phyloP scores from a whole-genome alignment of 2,329 filamentous ascomycete species.

The Calonectria hongkongensis region DNA sequence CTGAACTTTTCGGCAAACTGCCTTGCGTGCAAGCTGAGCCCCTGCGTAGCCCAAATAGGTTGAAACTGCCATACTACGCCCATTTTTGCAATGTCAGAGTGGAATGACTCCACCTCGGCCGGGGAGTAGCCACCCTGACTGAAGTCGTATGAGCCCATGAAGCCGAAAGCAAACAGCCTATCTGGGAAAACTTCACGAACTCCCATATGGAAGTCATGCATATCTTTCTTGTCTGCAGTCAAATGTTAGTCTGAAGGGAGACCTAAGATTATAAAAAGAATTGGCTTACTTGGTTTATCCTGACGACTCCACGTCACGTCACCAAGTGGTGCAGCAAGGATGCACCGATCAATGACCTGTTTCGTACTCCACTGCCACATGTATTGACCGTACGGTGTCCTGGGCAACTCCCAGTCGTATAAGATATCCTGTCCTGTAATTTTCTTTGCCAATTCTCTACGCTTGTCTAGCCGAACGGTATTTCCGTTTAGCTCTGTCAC shows the following conservation, averaged over 20 bases:
- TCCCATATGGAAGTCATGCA: slow-evolving; percentile 12
- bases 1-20: slow-evolving; percentile 17
- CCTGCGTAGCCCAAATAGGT: slow-evolving; percentile 3
- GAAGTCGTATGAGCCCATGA: slow-evolving; percentile 10
- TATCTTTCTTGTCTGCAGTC: neutral
- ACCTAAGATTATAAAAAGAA: neutral
- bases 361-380: neutral
- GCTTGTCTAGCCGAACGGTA: neutral
- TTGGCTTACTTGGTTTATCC: slow-evolving; percentile 2
- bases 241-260: neutral
- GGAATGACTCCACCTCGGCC: slow-evolving; percentile 51
- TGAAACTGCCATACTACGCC: slow-evolving; percentile 25
- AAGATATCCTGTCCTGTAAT: neutral
- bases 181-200: slow-evolving; percentile 12
- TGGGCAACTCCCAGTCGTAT: slow-evolving; percentile 10
- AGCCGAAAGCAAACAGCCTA: slow-evolving; percentile 9
- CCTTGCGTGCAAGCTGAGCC: neutral
- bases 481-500: neutral
- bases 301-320: slow-evolving; percentile 19
- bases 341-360: neutral
- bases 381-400: slow-evolving; percentile 1
- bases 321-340: slow-evolving; percentile 13
- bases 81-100: slow-evolving; percentile 9
- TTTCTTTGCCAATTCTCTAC: neutral
- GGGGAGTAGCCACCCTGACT: neutral